These are phyloP conservation scores for Rosa persica DNA, from an alignment of 306 rosid species.

Conservation along the genomic window DNA sequence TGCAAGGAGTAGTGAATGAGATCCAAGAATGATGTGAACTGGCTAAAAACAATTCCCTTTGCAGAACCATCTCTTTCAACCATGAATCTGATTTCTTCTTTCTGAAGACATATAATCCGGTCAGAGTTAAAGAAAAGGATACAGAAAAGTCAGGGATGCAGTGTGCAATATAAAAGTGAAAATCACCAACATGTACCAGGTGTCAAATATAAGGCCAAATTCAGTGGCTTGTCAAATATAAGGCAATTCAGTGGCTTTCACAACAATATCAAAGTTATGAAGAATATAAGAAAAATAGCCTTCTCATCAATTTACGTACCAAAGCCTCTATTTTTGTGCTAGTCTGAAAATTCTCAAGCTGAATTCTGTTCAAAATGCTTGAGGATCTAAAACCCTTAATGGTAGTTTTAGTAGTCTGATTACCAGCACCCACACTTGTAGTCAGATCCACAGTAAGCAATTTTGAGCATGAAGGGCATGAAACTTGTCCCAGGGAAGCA, in stretches of 20 bases:
- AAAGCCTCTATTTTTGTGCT: constrained; percentile 96
- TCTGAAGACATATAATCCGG: constrained; percentile 44
- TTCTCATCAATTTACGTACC: constrained; percentile 53
- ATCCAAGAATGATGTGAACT: constrained; percentile 95
- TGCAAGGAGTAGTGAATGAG: constrained; percentile 72
- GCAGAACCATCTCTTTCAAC: constrained; percentile 94
- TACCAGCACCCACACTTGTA: constrained; percentile 37
- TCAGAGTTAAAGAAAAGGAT: constrained; percentile 15
- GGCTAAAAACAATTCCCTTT: constrained; percentile 91
- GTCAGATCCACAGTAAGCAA: constrained; percentile 75
- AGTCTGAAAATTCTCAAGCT: constrained; percentile 82
- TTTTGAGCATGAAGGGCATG: constrained; percentile 87
- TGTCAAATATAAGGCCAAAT: not conserved
- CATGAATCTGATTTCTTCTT: constrained; percentile 94
- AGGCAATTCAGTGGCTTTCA: not conserved
- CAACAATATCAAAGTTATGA: not conserved
- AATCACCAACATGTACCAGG: not conserved
- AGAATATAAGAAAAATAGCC: not conserved
- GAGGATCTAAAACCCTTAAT: constrained; percentile 80
- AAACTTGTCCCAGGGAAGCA: constrained; percentile 55
- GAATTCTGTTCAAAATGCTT: constrained; percentile 80
- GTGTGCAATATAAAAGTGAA: not conserved
- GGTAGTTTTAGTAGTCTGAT: constrained; percentile 51
- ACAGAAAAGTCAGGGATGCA: not conserved
- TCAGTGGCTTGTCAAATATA: not conserved